Percentiles rank a stretch among this genome's conserved stretches.
Conservation (phyloP, 805 yeast species). For the Ogataea degrootiae region DNA sequence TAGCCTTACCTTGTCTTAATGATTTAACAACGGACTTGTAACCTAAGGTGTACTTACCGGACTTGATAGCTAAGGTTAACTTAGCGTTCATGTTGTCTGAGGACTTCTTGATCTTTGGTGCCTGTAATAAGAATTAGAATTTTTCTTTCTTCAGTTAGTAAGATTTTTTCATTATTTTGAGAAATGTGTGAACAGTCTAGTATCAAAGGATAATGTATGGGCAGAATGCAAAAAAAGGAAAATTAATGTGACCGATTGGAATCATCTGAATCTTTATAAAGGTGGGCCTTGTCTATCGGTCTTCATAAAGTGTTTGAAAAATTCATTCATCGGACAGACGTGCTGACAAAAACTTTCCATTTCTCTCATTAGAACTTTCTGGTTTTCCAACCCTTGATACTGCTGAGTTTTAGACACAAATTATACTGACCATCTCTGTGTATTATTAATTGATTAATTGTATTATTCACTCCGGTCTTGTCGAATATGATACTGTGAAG, state of each 20-base stretch:
- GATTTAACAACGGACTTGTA: conserved; percentile 99
- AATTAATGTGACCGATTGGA: no score
- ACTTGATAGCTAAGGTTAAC: conserved; percentile 96
- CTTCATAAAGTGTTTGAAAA: no score
- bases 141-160: conserved; percentile 35
- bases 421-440: conserved; percentile 98
- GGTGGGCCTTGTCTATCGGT: no score
- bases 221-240: no score
- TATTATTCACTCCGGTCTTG: conserved; percentile 88
- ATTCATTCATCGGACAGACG: no score
- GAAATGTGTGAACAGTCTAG: background rate
- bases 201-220: background rate
- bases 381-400: no score
- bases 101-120: conserved; percentile 89
- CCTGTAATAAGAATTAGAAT: conserved; percentile 40
- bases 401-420: conserved; percentile 7
- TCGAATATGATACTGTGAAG: background rate
- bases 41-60: conserved; percentile 99
- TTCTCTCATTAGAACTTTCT: no score
- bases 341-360: no score
- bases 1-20: conserved; percentile 98
- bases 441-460: conserved; percentile 30
- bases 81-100: conserved; percentile 96
- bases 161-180: background rate
- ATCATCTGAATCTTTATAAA: no score